Evolutionary conservation across 352 stramenopile genomes (phyloP), one percentile per base, ranked within the genome.

Genomic region (Globisporangium iwayamae): DNA sequence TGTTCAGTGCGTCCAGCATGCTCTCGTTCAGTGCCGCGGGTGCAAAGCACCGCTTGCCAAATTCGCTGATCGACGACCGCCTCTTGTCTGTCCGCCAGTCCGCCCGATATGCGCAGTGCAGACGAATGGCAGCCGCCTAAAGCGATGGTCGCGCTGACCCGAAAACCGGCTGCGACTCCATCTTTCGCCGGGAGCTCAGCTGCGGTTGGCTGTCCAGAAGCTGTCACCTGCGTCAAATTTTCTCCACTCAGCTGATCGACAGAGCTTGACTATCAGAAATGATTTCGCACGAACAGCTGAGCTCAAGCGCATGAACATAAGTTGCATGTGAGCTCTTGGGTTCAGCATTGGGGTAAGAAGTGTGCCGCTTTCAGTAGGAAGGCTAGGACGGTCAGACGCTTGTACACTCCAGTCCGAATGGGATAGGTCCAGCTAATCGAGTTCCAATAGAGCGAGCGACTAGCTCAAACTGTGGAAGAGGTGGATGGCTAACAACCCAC

Each of bases 231-330:
- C 14, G 16, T 9, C 16, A 22, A 38, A 8, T 11, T 10, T 3
- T 22, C 25, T 6, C 36, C 25, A 34, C 25, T 55, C 48, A 55
- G 48, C 48, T 55, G 48, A 22, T 55, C 14, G 48, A 55, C 48
- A 39, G 16, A 16, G 2, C 39, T n/a, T 41, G 2, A 14, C 46
- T 34, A n/a, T 6, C 3, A 20, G n/a, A 8, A 30, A 28, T 51
- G 39, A 45, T 53, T 53, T 53, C 47, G 20, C 13, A 34, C 20
- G 47, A 53, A n/a, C 10, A 53, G 20, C 2, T 5, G 41, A n/a
- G 18, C 18, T n/a, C 13, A 53, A 32, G 20, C n/a, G 14, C 10
- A 54, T 54, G 14, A 36, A 13, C 11, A 22, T 54, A 13, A 14
- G 4, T 47, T 22, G 41, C 41, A 47, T 10, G 13, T 47, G 16